Conservation (phyloP, 805 yeast species). For the Zygosaccharomyces pseudorouxii region DNA sequence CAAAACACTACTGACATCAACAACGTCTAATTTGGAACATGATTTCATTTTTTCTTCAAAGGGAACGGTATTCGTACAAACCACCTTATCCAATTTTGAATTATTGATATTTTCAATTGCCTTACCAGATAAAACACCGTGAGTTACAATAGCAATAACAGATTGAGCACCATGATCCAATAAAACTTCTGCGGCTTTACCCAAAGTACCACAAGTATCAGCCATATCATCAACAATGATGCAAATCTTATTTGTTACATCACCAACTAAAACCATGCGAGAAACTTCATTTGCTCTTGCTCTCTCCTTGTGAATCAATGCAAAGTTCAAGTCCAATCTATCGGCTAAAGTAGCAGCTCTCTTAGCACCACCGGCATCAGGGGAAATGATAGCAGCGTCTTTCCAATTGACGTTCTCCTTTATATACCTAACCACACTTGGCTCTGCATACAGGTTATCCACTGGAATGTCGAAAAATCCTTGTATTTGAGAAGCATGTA, state of each 20-base stretch:
- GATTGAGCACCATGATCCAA: constrained; percentile 62
- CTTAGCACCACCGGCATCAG: constrained; percentile 90
- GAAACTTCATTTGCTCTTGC: constrained; percentile 80
- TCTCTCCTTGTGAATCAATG: constrained; percentile 80
- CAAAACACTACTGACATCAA: constrained; percentile 67
- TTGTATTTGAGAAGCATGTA: constrained; percentile 86
- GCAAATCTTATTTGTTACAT: constrained; percentile 70
- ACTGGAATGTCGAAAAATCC: constrained; percentile 82
- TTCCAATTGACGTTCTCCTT: constrained; percentile 53
- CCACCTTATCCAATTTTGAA: constrained; percentile 61
- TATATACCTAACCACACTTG: constrained; percentile 70
- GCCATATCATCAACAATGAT: constrained; percentile 86
- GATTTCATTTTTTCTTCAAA: constrained; percentile 55
- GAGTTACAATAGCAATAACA: constrained; percentile 79
- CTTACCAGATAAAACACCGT: constrained; percentile 71
- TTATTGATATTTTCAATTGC: constrained; percentile 68
- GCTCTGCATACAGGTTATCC: constrained; percentile 81
- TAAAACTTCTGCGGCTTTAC: constrained; percentile 74
- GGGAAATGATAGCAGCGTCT: constrained; percentile 73
- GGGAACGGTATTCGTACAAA: constrained; percentile 79
- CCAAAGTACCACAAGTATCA: constrained; percentile 82
- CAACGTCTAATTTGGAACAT: constrained; percentile 55
- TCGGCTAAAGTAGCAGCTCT: constrained; percentile 85
- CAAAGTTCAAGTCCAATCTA: constrained; percentile 71
- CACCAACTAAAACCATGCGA: constrained; percentile 82